Evolutionary conservation across 805 yeast species (phyloP).

Genomic region (Teunomyces lycoperdinae): DNA sequence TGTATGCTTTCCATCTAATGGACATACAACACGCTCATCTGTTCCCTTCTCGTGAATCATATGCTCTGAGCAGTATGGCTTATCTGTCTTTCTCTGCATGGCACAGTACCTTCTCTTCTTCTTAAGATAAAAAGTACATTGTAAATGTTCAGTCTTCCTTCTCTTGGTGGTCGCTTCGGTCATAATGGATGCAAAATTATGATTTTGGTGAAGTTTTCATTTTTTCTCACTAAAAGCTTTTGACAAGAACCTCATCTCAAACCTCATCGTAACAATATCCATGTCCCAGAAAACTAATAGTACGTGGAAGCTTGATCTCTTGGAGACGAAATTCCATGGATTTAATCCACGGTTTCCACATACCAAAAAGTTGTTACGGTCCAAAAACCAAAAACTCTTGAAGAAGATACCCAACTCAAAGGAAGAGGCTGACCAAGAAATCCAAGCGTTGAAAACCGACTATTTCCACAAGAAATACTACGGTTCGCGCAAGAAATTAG

Average conservation of each 20-base stretch:
- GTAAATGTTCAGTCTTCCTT: slow-evolving; percentile 8
- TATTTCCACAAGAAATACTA: slow-evolving; percentile 50
- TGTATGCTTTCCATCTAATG: slow-evolving; percentile 71
- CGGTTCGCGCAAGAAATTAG: slow-evolving; percentile 40
- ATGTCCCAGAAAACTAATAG: slow-evolving; percentile 28
- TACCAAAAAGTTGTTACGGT: slow-evolving; percentile 45
- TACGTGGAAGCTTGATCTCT: slow-evolving; percentile 54
- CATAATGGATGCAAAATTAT: slow-evolving; percentile 2
- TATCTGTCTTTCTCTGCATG: slow-evolving; percentile 52
- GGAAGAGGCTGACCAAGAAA: slow-evolving; percentile 45
- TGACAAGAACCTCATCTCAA: slow-evolving; percentile 5
- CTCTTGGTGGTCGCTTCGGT: slow-evolving; percentile 4
- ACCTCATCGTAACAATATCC: slow-evolving; percentile 1
- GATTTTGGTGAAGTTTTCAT: neutral
- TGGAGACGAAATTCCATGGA: slow-evolving; percentile 48
- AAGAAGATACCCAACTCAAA: slow-evolving; percentile 38
- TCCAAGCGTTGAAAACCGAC: slow-evolving; percentile 42
- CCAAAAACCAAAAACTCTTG: slow-evolving; percentile 44
- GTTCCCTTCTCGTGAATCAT: slow-evolving; percentile 17
- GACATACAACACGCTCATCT: slow-evolving; percentile 62
- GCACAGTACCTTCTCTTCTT: slow-evolving; percentile 58
- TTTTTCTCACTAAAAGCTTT: neutral
- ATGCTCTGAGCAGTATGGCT: slow-evolving; percentile 64
- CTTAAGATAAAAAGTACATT: slow-evolving; percentile 49
- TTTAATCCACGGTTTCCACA: slow-evolving; percentile 46